Evolutionary conservation across 2,329 filamentous ascomycete genomes (phyloP).

Genomic region (Coleophoma cylindrospora): DNA sequence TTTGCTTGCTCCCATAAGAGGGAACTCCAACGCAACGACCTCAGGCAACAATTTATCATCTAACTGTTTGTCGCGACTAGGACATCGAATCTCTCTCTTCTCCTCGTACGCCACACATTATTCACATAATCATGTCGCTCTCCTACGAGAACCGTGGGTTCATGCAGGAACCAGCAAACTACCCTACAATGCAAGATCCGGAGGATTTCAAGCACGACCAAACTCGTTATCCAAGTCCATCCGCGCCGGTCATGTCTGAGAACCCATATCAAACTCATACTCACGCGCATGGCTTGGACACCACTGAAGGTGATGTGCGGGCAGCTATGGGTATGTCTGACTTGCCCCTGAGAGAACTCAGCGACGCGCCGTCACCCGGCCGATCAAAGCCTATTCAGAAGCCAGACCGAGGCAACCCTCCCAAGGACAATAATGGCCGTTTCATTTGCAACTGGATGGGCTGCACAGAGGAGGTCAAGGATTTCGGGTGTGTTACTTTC

Average conservation of each 20-base stretch:
- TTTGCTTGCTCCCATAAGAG: no score
- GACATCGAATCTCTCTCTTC: no score
- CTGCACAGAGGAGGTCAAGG: conserved; percentile 59
- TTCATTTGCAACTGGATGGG: conserved; percentile 69
- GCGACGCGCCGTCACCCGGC: conserved; percentile 21
- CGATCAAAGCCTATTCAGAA: conserved; percentile 49
- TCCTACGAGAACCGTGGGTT: conserved; percentile 22
- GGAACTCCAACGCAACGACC: no score
- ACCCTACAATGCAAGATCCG: conserved; percentile 14
- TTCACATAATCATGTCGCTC: conserved; percentile 15
- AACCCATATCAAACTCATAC: conserved; percentile 17
- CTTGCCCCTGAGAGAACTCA: conserved; percentile 13
- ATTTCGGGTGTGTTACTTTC: conserved; percentile 70
- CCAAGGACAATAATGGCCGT: conserved; percentile 66
- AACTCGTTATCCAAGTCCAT: conserved; percentile 25
- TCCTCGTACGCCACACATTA: no score
- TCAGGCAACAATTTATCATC: no score
- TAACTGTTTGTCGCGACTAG: no score
- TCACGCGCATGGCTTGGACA: conserved; percentile 15
- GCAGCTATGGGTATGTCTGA: conserved; percentile 17
- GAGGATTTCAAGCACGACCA: conserved; percentile 19
- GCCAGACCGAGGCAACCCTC: conserved; percentile 41
- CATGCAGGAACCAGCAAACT: conserved; percentile 21
- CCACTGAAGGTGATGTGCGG: conserved; percentile 8
- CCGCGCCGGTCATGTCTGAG: conserved; percentile 17